Evolutionary conservation across 192 early-diverging fungal genomes (phyloP), one percentile per base, ranked within the genome.

Genomic region (Helicostylum pulchrum): DNA sequence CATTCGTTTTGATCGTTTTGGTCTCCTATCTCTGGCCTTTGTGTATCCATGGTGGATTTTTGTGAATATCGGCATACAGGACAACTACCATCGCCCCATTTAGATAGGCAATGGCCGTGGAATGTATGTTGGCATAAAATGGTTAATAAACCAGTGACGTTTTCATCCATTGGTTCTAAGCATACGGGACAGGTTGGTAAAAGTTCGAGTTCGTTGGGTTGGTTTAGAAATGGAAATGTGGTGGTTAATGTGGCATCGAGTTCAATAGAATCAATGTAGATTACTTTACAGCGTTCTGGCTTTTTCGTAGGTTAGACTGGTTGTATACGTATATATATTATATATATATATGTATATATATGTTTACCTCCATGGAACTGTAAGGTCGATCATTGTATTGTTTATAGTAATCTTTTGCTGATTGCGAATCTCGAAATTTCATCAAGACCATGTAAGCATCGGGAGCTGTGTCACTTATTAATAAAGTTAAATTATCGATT

Each of bases 101-200:
- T 92, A n/a, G 83, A 84, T 26, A 99, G 66, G 66, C 97, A 99
- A 46, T 86, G 75, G 70, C 92, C 94, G 67, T 99, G 95, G 72
- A 99, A 99, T 10, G 94, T 92, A 66, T 99, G 97, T 53, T 95
- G 94, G 66, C 97, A 99, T 20, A 95, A 61, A 46, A 95, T 95
- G 6, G 95, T 97, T 42, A 97, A 66, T 34, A 99, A 76, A 8
- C 93, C 95, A 15, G 95, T 95, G 12, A 89, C 86, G 3, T 83
- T 80, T 9, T 90, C 79, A 76, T 99, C 97, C 88, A 99, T 90
- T 14, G 91, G 77, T 66, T 99, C 97, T 34, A 99, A 77, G 68
- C 97, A 99, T 8, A 99, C 95, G 2, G 97, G 95, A 66, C 97
- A 99, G 0, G 90, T 92, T 4, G 95, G 94, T 10, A 95, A 72